Evolutionary conservation across 192 early-diverging fungal species (phyloP).

Genomic region (Entomortierella lignicola): DNA sequence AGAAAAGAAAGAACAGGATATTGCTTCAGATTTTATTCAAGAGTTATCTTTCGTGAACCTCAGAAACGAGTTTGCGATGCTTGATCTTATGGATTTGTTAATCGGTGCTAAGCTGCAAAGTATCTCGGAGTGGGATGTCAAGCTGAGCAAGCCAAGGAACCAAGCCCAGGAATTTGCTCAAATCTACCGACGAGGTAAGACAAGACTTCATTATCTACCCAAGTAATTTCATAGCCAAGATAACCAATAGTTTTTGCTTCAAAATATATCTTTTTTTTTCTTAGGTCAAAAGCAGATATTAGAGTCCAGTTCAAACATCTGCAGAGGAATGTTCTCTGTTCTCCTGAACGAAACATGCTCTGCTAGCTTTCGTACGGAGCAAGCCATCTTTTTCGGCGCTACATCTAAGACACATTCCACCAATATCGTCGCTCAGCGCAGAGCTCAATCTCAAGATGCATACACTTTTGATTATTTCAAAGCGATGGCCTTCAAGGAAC

Average conservation of each 20-base stretch:
- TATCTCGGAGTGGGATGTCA: conserved; percentile 9
- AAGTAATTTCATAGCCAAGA: not conserved
- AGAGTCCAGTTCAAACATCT: conserved; percentile 9
- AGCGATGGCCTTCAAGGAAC: conserved; percentile 1
- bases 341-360: conserved; percentile 13
- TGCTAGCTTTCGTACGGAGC: not conserved
- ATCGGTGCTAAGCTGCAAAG: conserved; percentile 55
- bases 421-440: not conserved
- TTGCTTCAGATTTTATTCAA: not conserved
- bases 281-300: conserved; percentile 51
- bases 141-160: conserved; percentile 12
- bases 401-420: not conserved
- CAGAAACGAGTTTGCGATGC: conserved; percentile 71
- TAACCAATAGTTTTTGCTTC: not conserved
- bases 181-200: conserved; percentile 63
- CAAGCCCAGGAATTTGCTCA: conserved; percentile 59
- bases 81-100: conserved; percentile 57
- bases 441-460: not conserved
- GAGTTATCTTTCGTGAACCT: conserved; percentile 57
- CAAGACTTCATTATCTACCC: not conserved
- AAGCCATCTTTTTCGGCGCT: conserved; percentile 4
- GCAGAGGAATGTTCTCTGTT: conserved; percentile 26
- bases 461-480: conserved; percentile 7
- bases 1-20: not conserved
- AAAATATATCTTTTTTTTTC: not conserved